Evolutionary conservation across 2,329 filamentous ascomycete genomes (phyloP), one percentile per base, ranked within the genome.

Genomic region (Botrytis tulipae): DNA sequence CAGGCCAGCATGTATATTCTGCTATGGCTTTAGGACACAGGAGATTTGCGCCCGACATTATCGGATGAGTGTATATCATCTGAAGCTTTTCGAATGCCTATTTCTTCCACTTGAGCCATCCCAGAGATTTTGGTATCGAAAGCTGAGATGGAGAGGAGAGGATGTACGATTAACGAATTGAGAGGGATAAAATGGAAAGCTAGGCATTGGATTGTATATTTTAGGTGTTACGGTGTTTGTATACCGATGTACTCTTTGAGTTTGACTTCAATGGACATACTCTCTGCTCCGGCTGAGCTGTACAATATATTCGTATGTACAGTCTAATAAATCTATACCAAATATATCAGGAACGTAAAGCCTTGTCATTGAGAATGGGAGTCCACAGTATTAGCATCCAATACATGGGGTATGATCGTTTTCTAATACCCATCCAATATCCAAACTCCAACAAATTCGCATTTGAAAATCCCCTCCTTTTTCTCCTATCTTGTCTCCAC

Each of bases 221-320:
- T 14, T 29, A 40, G 66, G 48, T 42, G 66, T 69, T 42, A 25
- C 9, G 35, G 48, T 42, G 66, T 44, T 40, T 62, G 5, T 59
- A 7, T 20, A 22, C 9, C 16, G 65, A 54, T 29, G 25, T 22
- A 57, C 2, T 22, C 12, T 51, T 67, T 51, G 22, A n/a, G 16
- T 20, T 20, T 37, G 14, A 37, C 22, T 14, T 68, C 25, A 22
- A 54, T 12, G 6, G 37, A 40, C 25, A 18, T 51, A 46, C 57
- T 71, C 40, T 68, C 48, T 46, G 62, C 62, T 72, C 40, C 67
- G 16, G 25, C 68, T 46, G 61, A 60, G 62, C 51, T 68, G 70
- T 68, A 72, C 6, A 51, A 46, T 37, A 51, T 25, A 63, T 54
- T 16, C 29, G n/a, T 42, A 29, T 32, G 25, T 44, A 25, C 25